These are phyloP conservation scores for Ustilago bromivora DNA, from an alignment of 1,284 basidiomycete genomes.

Conservation along the genomic window DNA sequence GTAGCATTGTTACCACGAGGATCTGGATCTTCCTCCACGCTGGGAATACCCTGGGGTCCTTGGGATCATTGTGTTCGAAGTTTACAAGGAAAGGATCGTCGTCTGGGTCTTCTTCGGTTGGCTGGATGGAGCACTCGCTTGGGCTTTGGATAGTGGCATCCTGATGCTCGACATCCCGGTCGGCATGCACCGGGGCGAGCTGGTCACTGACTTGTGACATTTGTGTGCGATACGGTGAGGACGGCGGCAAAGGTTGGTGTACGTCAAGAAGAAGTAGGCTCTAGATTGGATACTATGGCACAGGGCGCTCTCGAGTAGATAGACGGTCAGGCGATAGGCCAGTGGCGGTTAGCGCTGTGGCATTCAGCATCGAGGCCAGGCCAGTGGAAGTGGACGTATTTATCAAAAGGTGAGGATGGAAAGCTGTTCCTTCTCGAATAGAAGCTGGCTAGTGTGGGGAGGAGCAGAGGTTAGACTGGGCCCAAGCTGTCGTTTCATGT, in stretches of 20 bases:
- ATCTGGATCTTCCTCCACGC: conserved; percentile 45
- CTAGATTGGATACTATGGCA: not conserved
- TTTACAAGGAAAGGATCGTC: conserved; percentile 34
- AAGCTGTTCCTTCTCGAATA: not conserved
- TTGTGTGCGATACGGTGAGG: not conserved
- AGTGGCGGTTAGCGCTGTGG: not conserved
- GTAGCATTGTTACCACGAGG: conserved; percentile 32
- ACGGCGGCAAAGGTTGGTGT: not conserved
- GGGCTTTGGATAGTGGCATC: not conserved
- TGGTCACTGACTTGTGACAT: conserved; percentile 11
- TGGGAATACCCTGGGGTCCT: conserved; percentile 40
- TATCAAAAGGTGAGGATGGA: not conserved
- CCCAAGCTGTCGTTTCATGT: not conserved
- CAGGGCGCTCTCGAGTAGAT: conserved; percentile 6
- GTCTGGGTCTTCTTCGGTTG: conserved; percentile 10
- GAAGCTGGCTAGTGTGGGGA: not conserved
- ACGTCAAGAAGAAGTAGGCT: conserved; percentile 7
- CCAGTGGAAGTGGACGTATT: not conserved
- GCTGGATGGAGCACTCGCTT: conserved; percentile 10
- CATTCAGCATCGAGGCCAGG: conserved; percentile 17
- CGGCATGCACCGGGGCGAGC: not conserved
- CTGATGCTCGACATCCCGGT: conserved; percentile 11
- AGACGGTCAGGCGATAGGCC: not conserved
- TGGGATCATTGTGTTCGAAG: conserved; percentile 36
- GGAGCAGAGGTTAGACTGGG: not conserved